Base-by-base conservation (phyloP, 2,329 filamentous ascomycete species). In the Calonectria hawksworthii region DNA sequence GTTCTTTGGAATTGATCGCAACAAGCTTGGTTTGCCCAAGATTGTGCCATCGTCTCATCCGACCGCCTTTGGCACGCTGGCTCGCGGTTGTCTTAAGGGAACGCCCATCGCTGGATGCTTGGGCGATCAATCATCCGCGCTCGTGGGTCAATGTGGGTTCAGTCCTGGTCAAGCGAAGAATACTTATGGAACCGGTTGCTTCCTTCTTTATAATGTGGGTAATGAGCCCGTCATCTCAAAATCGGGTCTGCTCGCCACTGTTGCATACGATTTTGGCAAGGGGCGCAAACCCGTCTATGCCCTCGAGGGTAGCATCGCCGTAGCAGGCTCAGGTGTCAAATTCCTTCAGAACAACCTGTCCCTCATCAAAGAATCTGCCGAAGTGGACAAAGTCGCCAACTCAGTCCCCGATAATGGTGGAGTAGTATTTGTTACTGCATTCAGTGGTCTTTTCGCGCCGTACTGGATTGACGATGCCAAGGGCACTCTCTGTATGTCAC, bases 401-500 rank as follows among this genome's bases (percentile, higher is more conserved):
- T 88, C 86, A 0, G 90, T 92, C 10, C 80, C 86, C 3, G 94
- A 98, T 84, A 98, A 94, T 75, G 96, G 95, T 70, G 96, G 96
- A 10, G 93, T 96, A 70, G 92, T 96, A 23, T 93, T 98, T 80
- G 96, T 98, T 74, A 98, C 96, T 3, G 96, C 96, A 1, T 98
- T 98, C 83, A 96, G 94, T 84, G 96, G 96, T 69, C 90, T 98
- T 3, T 98, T 98, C 83, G 96, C 96, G 1, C 96, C 96, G 0
- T 98, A 98, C 85, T 98, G 96, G 96, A 96, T 98, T 75, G 95
- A 98, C 83, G 95, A 98, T 85, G 95, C 95, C 26, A 94, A 96
- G 84, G 96, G 96, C 74, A 98, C 96, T 7, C 92, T 97, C 71
- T 96, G 91, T 93, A 87, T 86, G 90, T 87, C 18, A 23, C n/a